Evolutionary conservation across 208 protist species (phyloP), one percentile per base, ranked within the genome.

Genomic region (Acanthamoeba triangularis): DNA sequence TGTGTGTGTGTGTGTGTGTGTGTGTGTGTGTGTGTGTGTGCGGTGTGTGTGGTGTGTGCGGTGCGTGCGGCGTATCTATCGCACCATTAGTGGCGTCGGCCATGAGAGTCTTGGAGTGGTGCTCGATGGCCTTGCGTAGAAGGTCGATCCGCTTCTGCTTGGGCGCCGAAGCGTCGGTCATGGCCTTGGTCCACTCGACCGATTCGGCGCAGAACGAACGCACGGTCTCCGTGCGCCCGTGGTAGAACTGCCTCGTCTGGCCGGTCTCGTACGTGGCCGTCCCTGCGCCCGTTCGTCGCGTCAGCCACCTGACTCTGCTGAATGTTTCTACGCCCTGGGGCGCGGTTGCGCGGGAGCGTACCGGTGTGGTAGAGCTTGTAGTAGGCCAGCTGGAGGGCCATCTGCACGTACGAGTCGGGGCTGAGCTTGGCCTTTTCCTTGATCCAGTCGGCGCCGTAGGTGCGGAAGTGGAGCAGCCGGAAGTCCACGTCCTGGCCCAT

Each of bases 321-420:
- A 47, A 47, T 47, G 44, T 13, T 47, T 47, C 44, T 11, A 11
- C 7, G 44, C 44, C 2, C 44, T 13, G 44, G 44, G 44, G 44
- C 37, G 37, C 37, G 37, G 37, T 41, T 41, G 37, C 37, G 37
- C 1, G 37, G 37, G 37, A 41, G 37, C 14, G 74, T 61, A 67
- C 49, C 80, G 25, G 54, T 92, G 18, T 92, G 14, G 84, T 72
- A 30, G 28, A 76, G 35, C 61, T 82, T 87, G 54, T 65, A 95
- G 52, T 92, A 95, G 69, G 93, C 93, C 59, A 95, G 84, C 69
- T 95, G 93, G 59, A 82, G 56, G 54, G 80, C 61, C 93, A 95
- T 95, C 84, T 95, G 93, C 16, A 95, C 76, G 41, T 72, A 95
- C 28, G 78, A 56, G 33, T 95, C 93, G 5, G 93, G 93, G 84